phyloP scores from a whole-genome alignment of 2,329 filamentous ascomycete genomes.

The Penicillium sp. region DNA sequence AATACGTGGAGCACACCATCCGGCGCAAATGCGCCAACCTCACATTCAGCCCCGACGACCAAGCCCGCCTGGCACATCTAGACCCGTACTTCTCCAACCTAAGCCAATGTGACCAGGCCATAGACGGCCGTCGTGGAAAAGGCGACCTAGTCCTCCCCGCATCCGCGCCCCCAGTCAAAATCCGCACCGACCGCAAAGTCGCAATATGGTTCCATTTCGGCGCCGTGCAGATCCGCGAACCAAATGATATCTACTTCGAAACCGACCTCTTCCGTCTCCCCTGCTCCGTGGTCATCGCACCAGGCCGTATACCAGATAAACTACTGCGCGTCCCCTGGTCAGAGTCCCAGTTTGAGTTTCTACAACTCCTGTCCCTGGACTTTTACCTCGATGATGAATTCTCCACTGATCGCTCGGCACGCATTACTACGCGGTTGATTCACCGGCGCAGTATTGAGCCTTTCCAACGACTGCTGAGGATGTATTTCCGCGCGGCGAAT shows the following conservation, averaged over 20 bases:
- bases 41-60: slow-evolving; percentile 26
- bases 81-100: slow-evolving; percentile 23
- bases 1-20: slow-evolving; percentile 36
- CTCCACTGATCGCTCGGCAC: slow-evolving; percentile 26
- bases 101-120: slow-evolving; percentile 19
- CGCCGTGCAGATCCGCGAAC: slow-evolving; percentile 32
- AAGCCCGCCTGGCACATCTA: slow-evolving; percentile 22
- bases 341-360: slow-evolving; percentile 35
- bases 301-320: slow-evolving; percentile 38
- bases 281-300: slow-evolving; percentile 21
- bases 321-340: slow-evolving; percentile 40
- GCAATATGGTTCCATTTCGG: slow-evolving; percentile 39
- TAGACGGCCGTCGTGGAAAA: slow-evolving; percentile 26
- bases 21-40: slow-evolving; percentile 28
- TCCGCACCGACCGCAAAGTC: slow-evolving; percentile 24
- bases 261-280: slow-evolving; percentile 37
- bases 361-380: slow-evolving; percentile 34
- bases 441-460: slow-evolving; percentile 32
- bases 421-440: slow-evolving; percentile 34
- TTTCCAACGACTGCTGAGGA: slow-evolving; percentile 29
- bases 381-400: slow-evolving; percentile 37
- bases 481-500: slow-evolving; percentile 30
- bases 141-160: slow-evolving; percentile 31
- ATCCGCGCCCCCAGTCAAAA: slow-evolving; percentile 6
- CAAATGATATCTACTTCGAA: slow-evolving; percentile 26